These are phyloP conservation scores for Chrysoporthe puriensis DNA, from an alignment of 2,329 filamentous ascomycete genomes.

Conservation along the genomic window DNA sequence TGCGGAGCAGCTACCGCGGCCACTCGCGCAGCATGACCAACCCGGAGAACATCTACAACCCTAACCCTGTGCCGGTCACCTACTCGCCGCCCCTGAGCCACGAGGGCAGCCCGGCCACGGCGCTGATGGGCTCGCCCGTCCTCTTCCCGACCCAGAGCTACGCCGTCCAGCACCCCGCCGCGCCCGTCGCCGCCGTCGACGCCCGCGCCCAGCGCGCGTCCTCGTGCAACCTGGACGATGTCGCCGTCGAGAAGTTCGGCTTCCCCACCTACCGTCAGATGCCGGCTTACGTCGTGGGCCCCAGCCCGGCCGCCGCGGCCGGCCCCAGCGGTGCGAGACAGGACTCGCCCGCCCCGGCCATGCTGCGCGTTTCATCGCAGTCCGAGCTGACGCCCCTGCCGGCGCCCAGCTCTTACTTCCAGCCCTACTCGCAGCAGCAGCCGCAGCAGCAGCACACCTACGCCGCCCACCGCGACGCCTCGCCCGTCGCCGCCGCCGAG, in stretches of 20 bases:
- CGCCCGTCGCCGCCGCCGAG: slow-evolving; percentile 44
- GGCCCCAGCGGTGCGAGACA: slow-evolving; percentile 33
- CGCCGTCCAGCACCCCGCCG: slow-evolving; percentile 32
- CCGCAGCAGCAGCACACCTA: slow-evolving; percentile 39
- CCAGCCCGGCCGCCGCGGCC: slow-evolving; percentile 32
- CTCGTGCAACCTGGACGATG: slow-evolving; percentile 68
- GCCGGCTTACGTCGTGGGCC: slow-evolving; percentile 55
- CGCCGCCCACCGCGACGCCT: slow-evolving; percentile 45
- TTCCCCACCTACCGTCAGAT: slow-evolving; percentile 85
- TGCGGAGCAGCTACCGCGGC: slow-evolving; percentile 43
- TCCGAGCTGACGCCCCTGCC: slow-evolving; percentile 37
- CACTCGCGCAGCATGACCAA: slow-evolving; percentile 65
- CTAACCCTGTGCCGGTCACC: slow-evolving; percentile 37
- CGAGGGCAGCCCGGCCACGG: slow-evolving; percentile 42
- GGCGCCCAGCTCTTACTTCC: slow-evolving; percentile 43
- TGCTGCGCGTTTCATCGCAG: slow-evolving; percentile 35
- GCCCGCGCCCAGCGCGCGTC: slow-evolving; percentile 63
- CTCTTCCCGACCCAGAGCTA: slow-evolving; percentile 50
- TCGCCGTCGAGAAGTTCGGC: slow-evolving; percentile 69
- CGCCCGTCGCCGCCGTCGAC: slow-evolving; percentile 33
- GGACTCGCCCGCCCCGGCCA: slow-evolving; percentile 33
- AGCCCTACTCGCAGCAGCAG: slow-evolving; percentile 38
- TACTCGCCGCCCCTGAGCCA: slow-evolving; percentile 41
- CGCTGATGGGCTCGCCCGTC: slow-evolving; percentile 69
- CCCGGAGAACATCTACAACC: slow-evolving; percentile 56